phyloP scores from a whole-genome alignment of 164 flowering plant genomes.

The Sextonia rubra region DNA sequence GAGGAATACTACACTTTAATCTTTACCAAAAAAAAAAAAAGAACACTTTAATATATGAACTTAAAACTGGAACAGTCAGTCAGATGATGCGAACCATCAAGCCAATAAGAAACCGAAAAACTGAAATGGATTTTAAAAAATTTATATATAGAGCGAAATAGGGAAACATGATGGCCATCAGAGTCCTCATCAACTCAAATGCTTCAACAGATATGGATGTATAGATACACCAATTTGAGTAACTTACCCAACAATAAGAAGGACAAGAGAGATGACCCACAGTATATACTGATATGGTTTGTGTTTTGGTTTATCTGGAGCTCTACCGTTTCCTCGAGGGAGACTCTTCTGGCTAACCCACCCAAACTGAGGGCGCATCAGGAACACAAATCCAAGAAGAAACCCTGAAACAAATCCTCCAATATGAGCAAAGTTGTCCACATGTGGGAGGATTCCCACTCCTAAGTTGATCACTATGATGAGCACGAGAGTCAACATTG shows the following conservation, averaged over 20 bases:
- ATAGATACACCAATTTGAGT: neutral
- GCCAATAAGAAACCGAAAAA: too few species aligned
- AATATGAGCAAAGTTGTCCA: conserved; percentile 92
- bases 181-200: too few species aligned
- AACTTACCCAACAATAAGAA: conserved; percentile 69
- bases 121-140: too few species aligned
- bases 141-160: too few species aligned
- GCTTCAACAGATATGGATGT: too few species aligned
- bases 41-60: too few species aligned
- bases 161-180: too few species aligned
- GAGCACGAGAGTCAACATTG: conserved; percentile 58
- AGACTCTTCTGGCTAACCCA: conserved; percentile 63
- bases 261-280: conserved; percentile 56
- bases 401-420: conserved; percentile 90
- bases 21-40: too few species aligned
- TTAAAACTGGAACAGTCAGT: too few species aligned
- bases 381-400: conserved; percentile 84
- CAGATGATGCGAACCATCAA: too few species aligned
- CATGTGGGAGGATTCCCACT: conserved; percentile 82
- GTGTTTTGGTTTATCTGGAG: conserved; percentile 42
- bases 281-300: conserved; percentile 68
- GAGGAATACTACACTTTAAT: too few species aligned
- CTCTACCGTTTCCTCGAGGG: conserved; percentile 26
- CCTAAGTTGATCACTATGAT: conserved; percentile 68
- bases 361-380: conserved; percentile 87